phyloP scores from a whole-genome alignment of 2,329 filamentous ascomycete genomes.

The Dendryphion nanum region DNA sequence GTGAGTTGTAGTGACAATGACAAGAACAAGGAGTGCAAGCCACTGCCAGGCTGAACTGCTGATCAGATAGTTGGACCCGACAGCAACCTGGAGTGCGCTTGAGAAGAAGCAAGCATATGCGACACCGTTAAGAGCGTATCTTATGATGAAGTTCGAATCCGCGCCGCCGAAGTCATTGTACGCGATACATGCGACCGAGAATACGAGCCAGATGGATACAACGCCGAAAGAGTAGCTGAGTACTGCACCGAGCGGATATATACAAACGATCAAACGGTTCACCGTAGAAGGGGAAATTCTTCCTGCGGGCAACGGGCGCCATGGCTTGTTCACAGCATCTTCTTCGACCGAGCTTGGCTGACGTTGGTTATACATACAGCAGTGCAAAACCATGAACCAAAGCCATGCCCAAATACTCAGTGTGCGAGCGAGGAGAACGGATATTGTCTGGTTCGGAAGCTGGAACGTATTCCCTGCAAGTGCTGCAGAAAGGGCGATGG shows the following conservation, averaged over 20 bases:
- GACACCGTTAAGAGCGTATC: conserved; percentile 27
- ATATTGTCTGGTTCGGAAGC: background rate
- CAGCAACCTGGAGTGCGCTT: conserved; percentile 22
- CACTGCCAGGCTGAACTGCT: conserved; percentile 13
- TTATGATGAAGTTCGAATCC: conserved; percentile 18
- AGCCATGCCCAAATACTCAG: conserved; percentile 16
- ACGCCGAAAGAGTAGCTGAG: conserved; percentile 15
- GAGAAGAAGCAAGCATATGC: conserved; percentile 23
- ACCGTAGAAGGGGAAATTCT: conserved; percentile 17
- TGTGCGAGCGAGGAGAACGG: background rate
- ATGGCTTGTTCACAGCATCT: conserved; percentile 33
- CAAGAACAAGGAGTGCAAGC: conserved; percentile 24
- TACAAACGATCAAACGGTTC: conserved; percentile 10
- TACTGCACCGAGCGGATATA: conserved; percentile 8
- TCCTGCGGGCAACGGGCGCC: conserved; percentile 26
- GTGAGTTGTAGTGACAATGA: conserved; percentile 38
- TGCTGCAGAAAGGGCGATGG: conserved; percentile 3
- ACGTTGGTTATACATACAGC: conserved; percentile 32
- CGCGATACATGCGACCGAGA: conserved; percentile 10
- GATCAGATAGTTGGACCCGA: background rate
- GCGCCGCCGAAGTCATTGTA: conserved; percentile 30
- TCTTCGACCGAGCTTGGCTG: conserved; percentile 16
- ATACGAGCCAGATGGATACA: conserved; percentile 9
- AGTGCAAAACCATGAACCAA: conserved; percentile 28
- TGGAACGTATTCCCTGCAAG: background rate